Conservation (phyloP, 371 early-diverging fungal genomes). For the Mucor piriformis region DNA sequence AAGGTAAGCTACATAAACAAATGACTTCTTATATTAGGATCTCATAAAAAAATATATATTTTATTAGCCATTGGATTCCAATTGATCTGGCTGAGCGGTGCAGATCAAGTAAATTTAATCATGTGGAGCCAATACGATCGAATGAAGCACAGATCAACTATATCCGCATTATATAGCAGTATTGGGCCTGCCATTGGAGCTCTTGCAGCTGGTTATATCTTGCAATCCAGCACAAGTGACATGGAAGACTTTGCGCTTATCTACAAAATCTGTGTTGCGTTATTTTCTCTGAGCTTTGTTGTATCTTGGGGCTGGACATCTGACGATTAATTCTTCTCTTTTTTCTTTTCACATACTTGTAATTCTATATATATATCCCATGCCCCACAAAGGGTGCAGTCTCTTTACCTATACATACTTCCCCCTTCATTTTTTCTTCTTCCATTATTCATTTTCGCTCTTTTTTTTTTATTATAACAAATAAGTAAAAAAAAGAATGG, state of each 20-base stretch:
- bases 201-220: conserved; percentile 27
- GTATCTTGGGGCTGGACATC: conserved; percentile 50
- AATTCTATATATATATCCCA: conserved; percentile 1
- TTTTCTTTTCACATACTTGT: not conserved
- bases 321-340: conserved; percentile 15
- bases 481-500: no score
- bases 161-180: conserved; percentile 37
- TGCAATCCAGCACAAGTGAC: conserved; percentile 10
- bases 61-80: conserved; percentile 31
- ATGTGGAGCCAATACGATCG: conserved; percentile 35
- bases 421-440: no score
- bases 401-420: no score
- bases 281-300: conserved; percentile 39
- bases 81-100: conserved; percentile 35
- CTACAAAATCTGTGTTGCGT: conserved; percentile 30
- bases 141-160: conserved; percentile 32
- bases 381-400: no score
- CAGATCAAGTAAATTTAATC: conserved; percentile 30
- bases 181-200: conserved; percentile 41
- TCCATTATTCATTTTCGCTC: no score
- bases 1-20: conserved; percentile 17
- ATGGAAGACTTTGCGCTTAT: conserved; percentile 28
- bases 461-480: no score
- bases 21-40: not conserved
- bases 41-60: not conserved